These are phyloP conservation scores for Pulveroboletus frians DNA, from an alignment of 768 basidiomycete genomes.

Conservation along the genomic window DNA sequence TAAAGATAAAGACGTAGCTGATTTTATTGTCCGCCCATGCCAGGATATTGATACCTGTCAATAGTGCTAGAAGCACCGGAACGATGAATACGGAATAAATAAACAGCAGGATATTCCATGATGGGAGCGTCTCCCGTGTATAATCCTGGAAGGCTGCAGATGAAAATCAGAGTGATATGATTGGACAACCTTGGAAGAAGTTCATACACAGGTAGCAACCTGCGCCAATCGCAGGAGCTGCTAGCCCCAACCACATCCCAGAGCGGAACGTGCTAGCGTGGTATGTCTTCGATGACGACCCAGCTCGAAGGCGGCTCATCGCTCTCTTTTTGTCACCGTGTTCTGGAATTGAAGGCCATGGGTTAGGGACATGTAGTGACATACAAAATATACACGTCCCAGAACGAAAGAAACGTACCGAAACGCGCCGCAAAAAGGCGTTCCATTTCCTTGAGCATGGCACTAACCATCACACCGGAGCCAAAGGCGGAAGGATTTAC, in stretches of 20 bases:
- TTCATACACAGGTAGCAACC: slow-evolving; percentile 56
- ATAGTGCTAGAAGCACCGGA: slow-evolving; percentile 67
- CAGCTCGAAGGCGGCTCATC: slow-evolving; percentile 55
- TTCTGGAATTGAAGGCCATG: slow-evolving; percentile 28
- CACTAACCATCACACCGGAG: slow-evolving; percentile 52
- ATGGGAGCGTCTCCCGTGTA: slow-evolving; percentile 51
- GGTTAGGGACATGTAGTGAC: neutral
- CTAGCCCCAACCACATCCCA: slow-evolving; percentile 67
- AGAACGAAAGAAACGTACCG: slow-evolving; percentile 41
- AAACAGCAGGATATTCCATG: slow-evolving; percentile 70
- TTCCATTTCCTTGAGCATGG: slow-evolving; percentile 74
- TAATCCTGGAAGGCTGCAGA: slow-evolving; percentile 49
- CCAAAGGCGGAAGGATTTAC: slow-evolving; percentile 66
- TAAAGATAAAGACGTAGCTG: slow-evolving; percentile 93
- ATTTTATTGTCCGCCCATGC: slow-evolving; percentile 75
- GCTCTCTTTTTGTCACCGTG: slow-evolving; percentile 80
- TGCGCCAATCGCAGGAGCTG: slow-evolving; percentile 58
- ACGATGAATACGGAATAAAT: slow-evolving; percentile 73
- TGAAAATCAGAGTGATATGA: neutral
- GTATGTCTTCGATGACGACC: slow-evolving; percentile 47
- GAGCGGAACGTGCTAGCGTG: slow-evolving; percentile 72
- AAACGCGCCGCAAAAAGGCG: slow-evolving; percentile 71
- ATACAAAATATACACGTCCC: neutral
- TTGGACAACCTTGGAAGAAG: neutral
- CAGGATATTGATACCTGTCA: slow-evolving; percentile 79